phyloP scores from a whole-genome alignment of 345 rosid genomes.

The Lumnitzera racemosa region DNA sequence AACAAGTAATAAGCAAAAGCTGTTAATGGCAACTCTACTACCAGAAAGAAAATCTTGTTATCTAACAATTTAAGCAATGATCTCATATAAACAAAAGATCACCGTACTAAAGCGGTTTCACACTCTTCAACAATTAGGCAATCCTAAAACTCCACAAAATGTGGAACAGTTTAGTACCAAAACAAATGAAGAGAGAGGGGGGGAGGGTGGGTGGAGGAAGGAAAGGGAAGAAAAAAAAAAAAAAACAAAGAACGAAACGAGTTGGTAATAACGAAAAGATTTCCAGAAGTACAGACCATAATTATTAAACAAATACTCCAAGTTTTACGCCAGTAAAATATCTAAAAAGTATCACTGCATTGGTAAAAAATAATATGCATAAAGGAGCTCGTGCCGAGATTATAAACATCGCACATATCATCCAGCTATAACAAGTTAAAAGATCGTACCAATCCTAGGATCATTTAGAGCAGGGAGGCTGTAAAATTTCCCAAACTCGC shows the following conservation, averaged over 20 bases:
- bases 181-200: no score
- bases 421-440: background rate
- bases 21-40: background rate
- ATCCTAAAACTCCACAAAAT: no score
- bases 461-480: constrained; percentile 70
- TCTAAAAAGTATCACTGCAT: no score
- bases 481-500: constrained; percentile 71
- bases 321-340: background rate
- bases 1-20: background rate
- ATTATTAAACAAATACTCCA: no score
- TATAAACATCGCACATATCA: background rate
- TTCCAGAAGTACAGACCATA: no score
- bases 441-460: constrained; percentile 55
- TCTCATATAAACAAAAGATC: background rate
- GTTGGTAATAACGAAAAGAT: no score
- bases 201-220: no score
- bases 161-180: no score
- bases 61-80: background rate
- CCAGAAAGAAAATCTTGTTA: no score
- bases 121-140: no score
- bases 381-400: background rate
- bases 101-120: background rate
- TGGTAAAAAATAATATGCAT: background rate
- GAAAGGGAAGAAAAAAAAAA: no score
- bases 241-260: no score